Base-by-base conservation (phyloP, 2,329 filamentous ascomycete genomes). In the Paracoccidioides brasiliensis region DNA sequence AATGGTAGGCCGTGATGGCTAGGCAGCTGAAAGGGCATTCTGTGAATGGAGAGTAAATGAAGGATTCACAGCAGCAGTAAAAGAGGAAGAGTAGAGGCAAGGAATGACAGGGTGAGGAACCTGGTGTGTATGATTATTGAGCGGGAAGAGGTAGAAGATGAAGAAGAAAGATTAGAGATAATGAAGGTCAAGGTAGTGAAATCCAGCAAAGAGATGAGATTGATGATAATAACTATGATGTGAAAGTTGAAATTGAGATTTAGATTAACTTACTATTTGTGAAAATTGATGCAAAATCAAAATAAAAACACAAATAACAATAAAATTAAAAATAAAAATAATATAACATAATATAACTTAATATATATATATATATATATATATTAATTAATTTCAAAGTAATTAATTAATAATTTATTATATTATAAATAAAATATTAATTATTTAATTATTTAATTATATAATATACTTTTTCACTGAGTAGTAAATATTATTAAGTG, bases 161-260 rank as follows among this genome's bases (percentile, higher is more conserved):
- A 38, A 30, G 44, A 14, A 7, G 50, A n/a, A 6, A 37, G 3
- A 4, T 15, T 33, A 35, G 43, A 67, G 61, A 52, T 67, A 65
- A 50, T 61, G 55, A 53, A 58, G 58, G 58, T 62, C 63, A 61
- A 68, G 62, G 62, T 70, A 70, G 60, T 52, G 64, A 33, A 28
- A 38, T 10, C 32, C 12, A 14, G 46, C 33, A 8, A 3, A 12
- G 37, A 3, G 12, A 38, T 2, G 7, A 38, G 37, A 12, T 12
- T 38, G 37, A 12, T 38, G 37, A 38, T 2, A 12, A 38, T n/a
- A n/a, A n/a, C n/a, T 38, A 2, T 38, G 3, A 38, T 22, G 22
- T 2, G 22, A 22, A 22, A 2, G 22, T 22, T 22, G 22, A 22
- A 22, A 22, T 22, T 22, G 22, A 22, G 22, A 22, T 22, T 22